Conservation (phyloP, 2,329 filamentous ascomycete species). For the Coniochaeta sp. region DNA sequence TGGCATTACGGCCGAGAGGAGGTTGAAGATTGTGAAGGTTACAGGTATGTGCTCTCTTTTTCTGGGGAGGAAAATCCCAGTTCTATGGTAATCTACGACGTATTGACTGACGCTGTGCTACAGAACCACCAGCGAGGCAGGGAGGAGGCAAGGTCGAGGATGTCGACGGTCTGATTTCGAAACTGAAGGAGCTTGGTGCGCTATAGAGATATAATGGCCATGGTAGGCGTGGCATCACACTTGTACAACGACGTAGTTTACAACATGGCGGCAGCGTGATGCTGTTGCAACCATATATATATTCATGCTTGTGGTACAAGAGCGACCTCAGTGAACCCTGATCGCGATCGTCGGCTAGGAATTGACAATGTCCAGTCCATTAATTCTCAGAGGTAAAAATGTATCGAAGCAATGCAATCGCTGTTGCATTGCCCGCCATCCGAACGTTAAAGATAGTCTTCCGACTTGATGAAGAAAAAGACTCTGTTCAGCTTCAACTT, state of each 20-base stretch:
- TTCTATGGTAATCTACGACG: background rate
- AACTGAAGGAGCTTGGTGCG: conserved; percentile 93
- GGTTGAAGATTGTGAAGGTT: conserved; percentile 88
- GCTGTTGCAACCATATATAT: background rate
- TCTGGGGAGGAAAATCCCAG: background rate
- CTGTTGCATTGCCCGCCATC: no score
- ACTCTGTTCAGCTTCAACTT: no score
- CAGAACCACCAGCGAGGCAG: conserved; percentile 79
- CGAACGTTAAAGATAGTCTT: no score
- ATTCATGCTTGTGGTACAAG: background rate
- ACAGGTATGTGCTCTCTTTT: conserved; percentile 43
- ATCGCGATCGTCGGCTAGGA: background rate
- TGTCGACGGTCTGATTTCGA: conserved; percentile 87
- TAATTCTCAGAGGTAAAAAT: no score
- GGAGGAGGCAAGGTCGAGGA: conserved; percentile 96
- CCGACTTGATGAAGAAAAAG: no score
- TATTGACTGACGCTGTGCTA: conserved; percentile 2
- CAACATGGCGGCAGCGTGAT: background rate
- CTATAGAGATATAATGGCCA: conserved; percentile 42
- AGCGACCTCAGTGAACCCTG: background rate
- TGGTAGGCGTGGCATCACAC: background rate
- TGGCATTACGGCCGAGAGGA: conserved; percentile 64
- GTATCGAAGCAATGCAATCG: no score
- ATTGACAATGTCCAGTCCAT: background rate
- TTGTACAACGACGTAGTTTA: background rate